Conservation (phyloP, 371 early-diverging fungal genomes). For the Capniomyces stellatus region DNA sequence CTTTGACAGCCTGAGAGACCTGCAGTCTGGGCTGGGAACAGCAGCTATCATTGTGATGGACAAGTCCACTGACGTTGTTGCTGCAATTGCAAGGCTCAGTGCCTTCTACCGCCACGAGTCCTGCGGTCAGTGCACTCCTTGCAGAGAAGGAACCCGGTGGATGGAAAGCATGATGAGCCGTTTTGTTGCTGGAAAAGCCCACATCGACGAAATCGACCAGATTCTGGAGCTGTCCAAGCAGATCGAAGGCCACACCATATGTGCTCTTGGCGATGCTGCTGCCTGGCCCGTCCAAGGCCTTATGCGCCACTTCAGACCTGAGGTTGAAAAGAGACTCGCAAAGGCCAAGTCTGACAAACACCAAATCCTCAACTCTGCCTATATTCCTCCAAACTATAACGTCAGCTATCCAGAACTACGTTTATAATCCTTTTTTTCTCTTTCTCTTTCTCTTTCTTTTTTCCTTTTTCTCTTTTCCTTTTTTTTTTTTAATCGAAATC, state of each 20-base stretch:
- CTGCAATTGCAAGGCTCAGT: constrained; percentile 77
- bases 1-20: constrained; percentile 90
- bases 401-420: not conserved
- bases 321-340: constrained; percentile 72
- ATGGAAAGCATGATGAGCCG: constrained; percentile 87
- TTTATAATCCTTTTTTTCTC: not conserved
- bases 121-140: constrained; percentile 97
- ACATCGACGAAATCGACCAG: constrained; percentile 77
- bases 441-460: not conserved
- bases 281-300: constrained; percentile 96
- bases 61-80: constrained; percentile 82
- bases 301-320: constrained; percentile 86
- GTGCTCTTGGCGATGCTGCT: constrained; percentile 95
- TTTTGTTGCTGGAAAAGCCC: constrained; percentile 77
- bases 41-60: constrained; percentile 97
- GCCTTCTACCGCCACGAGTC: constrained; percentile 93
- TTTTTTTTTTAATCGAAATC: not conserved
- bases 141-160: constrained; percentile 94
- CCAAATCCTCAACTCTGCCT: not conserved
- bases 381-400: not conserved
- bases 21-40: constrained; percentile 84
- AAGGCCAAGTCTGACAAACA: constrained; percentile 1
- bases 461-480: not conserved
- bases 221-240: constrained; percentile 75
- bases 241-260: constrained; percentile 97